Conservation (phyloP, 2,329 filamentous ascomycete species). For the Phaeosphaeriaceae sp. region DNA sequence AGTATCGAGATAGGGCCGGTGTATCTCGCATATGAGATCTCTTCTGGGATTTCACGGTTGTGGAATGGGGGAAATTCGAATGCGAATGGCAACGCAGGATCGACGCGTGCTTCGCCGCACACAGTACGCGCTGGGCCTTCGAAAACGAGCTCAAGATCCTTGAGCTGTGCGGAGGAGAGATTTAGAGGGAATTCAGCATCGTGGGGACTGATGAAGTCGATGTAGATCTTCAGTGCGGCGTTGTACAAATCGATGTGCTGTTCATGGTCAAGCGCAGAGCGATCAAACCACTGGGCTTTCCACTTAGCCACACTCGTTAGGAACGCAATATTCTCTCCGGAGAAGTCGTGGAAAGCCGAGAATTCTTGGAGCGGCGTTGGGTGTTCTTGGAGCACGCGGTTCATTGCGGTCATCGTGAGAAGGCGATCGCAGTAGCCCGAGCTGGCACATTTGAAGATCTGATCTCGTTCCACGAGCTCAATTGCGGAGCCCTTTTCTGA, state of each 20-base stretch:
- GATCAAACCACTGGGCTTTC: constrained; percentile 5
- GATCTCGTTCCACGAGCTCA: constrained; percentile 12
- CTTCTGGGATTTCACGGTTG: neutral
- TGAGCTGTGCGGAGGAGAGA: constrained; percentile 13
- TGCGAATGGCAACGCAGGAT: constrained; percentile 10
- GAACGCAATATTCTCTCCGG: constrained; percentile 25
- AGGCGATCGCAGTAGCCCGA: constrained; percentile 8
- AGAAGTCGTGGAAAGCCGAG: constrained; percentile 22
- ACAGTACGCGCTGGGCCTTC: constrained; percentile 8
- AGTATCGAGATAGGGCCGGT: neutral
- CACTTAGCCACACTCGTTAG: constrained; percentile 10
- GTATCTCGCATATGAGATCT: neutral
- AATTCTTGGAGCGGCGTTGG: constrained; percentile 20
- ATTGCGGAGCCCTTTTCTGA: constrained; percentile 9
- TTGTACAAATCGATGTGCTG: constrained; percentile 9
- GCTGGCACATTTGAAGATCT: neutral
- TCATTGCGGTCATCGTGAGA: constrained; percentile 14
- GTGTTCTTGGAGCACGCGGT: constrained; percentile 16
- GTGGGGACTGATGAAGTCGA: constrained; percentile 15
- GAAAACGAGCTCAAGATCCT: constrained; percentile 13
- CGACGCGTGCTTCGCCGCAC: constrained; percentile 5
- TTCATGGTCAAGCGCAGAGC: neutral
- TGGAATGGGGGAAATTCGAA: neutral
- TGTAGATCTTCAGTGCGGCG: constrained; percentile 16
- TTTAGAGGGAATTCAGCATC: constrained; percentile 23